phyloP scores from a whole-genome alignment of 257 asterid genomes.

The Jacaranda mimosifolia region DNA sequence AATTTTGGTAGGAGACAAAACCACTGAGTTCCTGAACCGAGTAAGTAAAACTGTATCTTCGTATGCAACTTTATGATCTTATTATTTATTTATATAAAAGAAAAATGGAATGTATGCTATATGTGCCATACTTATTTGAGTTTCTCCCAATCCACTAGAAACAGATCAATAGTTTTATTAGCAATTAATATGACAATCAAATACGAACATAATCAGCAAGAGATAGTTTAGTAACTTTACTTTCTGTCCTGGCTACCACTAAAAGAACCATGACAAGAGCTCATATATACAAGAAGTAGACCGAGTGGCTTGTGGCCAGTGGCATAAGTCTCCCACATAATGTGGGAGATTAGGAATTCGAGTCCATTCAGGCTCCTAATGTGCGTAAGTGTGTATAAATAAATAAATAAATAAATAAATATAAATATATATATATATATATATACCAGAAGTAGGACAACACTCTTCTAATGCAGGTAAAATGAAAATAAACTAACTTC shows the following conservation, averaged over 20 bases:
- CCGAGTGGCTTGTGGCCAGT: too few relatives aligned
- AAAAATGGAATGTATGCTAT: background rate
- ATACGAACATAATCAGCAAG: slow-evolving; percentile 8
- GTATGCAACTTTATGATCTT: background rate
- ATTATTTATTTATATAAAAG: too few relatives aligned
- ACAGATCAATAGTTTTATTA: background rate
- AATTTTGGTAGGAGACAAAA: background rate
- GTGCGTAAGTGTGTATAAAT: too few relatives aligned
- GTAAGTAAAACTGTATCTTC: background rate
- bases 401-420: too few relatives aligned
- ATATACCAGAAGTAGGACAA: background rate
- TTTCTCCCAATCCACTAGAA: slow-evolving; percentile 9
- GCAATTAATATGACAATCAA: background rate
- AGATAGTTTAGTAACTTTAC: background rate
- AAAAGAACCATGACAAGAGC: slow-evolving; percentile 19
- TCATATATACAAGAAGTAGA: background rate
- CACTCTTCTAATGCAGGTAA: slow-evolving; percentile 12
- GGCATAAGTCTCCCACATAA: too few relatives aligned
- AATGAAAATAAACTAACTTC: background rate
- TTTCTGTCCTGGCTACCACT: background rate
- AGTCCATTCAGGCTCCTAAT: too few relatives aligned
- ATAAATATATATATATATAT: too few relatives aligned
- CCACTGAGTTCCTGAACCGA: background rate
- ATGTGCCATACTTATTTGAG: background rate
- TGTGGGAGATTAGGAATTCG: too few relatives aligned